Evolutionary conservation across 305 asterid species (phyloP), one percentile per base, ranked within the genome.

Genomic region (Fraxinus sp.): DNA sequence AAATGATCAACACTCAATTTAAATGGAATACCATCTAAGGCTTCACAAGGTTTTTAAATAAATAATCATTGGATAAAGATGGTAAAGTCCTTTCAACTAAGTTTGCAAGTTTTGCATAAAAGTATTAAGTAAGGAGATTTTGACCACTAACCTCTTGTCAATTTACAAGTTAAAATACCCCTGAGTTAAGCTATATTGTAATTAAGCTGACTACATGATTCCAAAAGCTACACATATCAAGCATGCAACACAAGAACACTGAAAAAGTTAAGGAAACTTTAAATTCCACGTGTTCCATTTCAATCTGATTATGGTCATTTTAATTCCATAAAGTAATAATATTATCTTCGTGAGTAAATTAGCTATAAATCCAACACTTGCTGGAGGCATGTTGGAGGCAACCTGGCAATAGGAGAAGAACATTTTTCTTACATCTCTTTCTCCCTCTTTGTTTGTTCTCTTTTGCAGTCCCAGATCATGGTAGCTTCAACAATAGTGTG

Each of bases 401-500:
- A 24, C 73, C 73, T 24, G 24, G 35, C 73, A 32, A 32, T 68
- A 78, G 52, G 20, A 68, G 77, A 66, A 66, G 82, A 78, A 74
- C 66, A 39, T 78, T 71, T 64, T 10, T 64, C 73, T 66, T 36
- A 4, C 68, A 26, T 77, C 78, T 79, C 78, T 78, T 78, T 80
- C 59, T 73, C 77, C 73, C 78, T 79, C 57, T 82, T 55, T 41
- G 52, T 41, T 41, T 72, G 13, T 35, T 76, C 46, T 52, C 59
- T 85, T 78, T 80, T 85, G 86, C 91, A 92, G 97, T 77, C 62
- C 87, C 59, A 16, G 97, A 93, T 90, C 94, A 88, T 44, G 93
- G 94, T 82, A 91, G 97, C 90, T 92, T 93, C 90, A 92, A 92
- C 87, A 91, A 88, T 88, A 93, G 97, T 83, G 95, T 92, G 33